phyloP scores from a whole-genome alignment of 2,329 filamentous ascomycete species.

The Diplodia seriata region DNA sequence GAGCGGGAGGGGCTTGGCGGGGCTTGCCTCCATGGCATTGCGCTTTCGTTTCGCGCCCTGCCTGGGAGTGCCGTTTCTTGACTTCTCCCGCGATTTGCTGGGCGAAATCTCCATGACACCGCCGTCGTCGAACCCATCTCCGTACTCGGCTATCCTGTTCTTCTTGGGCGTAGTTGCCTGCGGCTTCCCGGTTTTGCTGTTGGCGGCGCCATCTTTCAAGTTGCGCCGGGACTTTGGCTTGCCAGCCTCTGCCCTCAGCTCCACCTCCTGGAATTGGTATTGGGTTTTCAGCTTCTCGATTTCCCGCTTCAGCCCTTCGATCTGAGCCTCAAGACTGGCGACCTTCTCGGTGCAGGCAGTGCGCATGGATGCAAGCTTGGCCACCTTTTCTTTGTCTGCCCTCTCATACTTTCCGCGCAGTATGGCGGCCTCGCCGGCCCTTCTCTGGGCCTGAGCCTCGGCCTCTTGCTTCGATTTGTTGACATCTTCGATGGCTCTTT shows the following conservation, averaged over 20 bases:
- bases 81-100: slow-evolving; percentile 56
- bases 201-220: slow-evolving; percentile 37
- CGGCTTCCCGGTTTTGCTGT: slow-evolving; percentile 21
- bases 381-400: slow-evolving; percentile 66
- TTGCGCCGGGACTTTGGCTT: slow-evolving; percentile 47
- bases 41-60: slow-evolving; percentile 72
- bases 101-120: slow-evolving; percentile 64
- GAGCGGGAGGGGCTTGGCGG: slow-evolving; percentile 65
- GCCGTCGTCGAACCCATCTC: slow-evolving; percentile 79
- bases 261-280: slow-evolving; percentile 74
- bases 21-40: slow-evolving; percentile 66
- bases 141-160: slow-evolving; percentile 64
- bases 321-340: slow-evolving; percentile 67
- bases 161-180: slow-evolving; percentile 65
- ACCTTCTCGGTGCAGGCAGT: slow-evolving; percentile 69
- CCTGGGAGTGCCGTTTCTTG: slow-evolving; percentile 66
- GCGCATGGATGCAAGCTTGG: slow-evolving; percentile 66
- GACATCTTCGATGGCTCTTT: slow-evolving; percentile 43
- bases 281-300: slow-evolving; percentile 71
- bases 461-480: slow-evolving; percentile 43
- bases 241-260: slow-evolving; percentile 68
- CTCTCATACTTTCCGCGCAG: slow-evolving; percentile 74
- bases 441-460: slow-evolving; percentile 47
- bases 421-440: slow-evolving; percentile 74
- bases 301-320: slow-evolving; percentile 70